Percentiles rank a stretch among this genome's conserved stretches.
These are phyloP conservation scores for Corrigiola litoralis DNA, from an alignment of 179 eudicot genomes.

Conservation along the genomic window DNA sequence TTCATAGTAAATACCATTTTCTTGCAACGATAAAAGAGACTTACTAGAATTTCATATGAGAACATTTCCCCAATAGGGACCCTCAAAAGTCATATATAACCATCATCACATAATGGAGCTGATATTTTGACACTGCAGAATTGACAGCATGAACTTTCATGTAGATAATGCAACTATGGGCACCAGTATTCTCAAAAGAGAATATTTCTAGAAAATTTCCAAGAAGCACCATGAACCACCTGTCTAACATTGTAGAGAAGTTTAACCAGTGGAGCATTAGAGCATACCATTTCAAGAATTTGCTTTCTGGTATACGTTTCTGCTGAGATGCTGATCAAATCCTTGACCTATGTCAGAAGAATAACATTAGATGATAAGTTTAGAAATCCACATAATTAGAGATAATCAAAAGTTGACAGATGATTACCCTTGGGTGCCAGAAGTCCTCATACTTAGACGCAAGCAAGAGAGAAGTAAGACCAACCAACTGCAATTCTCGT, in stretches of 20 bases:
- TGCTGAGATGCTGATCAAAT: conserved; percentile 81
- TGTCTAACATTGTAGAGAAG: not conserved
- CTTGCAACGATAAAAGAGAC: not conserved
- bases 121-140: no score
- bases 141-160: no score
- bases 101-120: no score
- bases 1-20: not conserved
- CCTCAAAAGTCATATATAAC: not conserved
- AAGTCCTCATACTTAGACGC: conserved; percentile 98
- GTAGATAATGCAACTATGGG: not conserved
- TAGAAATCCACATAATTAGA: not conserved
- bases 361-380: conserved; percentile 7
- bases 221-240: not conserved
- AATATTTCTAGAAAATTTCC: conserved; percentile 9
- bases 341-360: conserved; percentile 52
- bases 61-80: not conserved
- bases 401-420: conserved; percentile 1
- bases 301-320: conserved; percentile 77
- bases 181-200: not conserved
- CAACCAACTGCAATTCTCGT: conserved; percentile 82
- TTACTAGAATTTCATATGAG: no score
- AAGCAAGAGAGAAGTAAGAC: conserved; percentile 82
- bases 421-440: conserved; percentile 91
- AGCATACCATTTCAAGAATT: conserved; percentile 75
- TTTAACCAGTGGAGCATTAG: not conserved